Conservation (phyloP, 2,329 filamentous ascomycete species). For the Exophiala alcalophila region DNA sequence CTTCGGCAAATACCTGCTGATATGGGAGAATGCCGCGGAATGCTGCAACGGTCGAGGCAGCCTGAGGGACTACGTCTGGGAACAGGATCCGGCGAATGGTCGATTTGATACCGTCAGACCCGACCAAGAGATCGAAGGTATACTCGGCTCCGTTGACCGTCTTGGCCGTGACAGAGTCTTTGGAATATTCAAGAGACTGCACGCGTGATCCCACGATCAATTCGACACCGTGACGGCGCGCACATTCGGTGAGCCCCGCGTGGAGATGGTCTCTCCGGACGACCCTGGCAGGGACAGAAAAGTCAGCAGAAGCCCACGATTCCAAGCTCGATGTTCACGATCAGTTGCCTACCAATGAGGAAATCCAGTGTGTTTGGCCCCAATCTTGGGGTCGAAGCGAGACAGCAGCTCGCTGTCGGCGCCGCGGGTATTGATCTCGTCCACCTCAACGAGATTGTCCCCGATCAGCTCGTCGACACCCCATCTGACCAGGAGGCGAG, state of each 20-base stretch:
- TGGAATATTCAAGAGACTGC: conserved; percentile 32
- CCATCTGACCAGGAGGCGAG: conserved; percentile 41
- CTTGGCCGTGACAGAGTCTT: conserved; percentile 16
- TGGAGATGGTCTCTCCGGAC: conserved; percentile 51
- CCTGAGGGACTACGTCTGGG: conserved; percentile 41
- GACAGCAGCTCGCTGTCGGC: conserved; percentile 22
- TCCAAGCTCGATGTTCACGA: too few species aligned
- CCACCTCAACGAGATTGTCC: conserved; percentile 40
- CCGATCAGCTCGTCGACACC: conserved; percentile 43
- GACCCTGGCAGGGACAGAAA: too few species aligned
- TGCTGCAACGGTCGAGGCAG: conserved; percentile 44
- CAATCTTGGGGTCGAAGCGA: conserved; percentile 18
- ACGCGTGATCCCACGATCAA: conserved; percentile 42
- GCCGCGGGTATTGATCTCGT: conserved; percentile 41
- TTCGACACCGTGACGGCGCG: conserved; percentile 38
- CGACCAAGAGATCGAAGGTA: conserved; percentile 40
- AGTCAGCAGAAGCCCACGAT: too few species aligned
- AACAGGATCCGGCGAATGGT: conserved; percentile 41
- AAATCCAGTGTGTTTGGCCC: conserved; percentile 22
- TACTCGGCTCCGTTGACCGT: conserved; percentile 31
- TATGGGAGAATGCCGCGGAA: conserved; percentile 48
- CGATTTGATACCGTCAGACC: conserved; percentile 44
- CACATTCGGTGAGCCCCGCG: conserved; percentile 42
- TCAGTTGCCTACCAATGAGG: conserved; percentile 22
- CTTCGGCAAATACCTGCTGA: conserved; percentile 36